Evolutionary conservation across 192 early-diverging fungal species (phyloP), one percentile per base, ranked within the genome.

Genomic region (Entophlyctis luteolus): DNA sequence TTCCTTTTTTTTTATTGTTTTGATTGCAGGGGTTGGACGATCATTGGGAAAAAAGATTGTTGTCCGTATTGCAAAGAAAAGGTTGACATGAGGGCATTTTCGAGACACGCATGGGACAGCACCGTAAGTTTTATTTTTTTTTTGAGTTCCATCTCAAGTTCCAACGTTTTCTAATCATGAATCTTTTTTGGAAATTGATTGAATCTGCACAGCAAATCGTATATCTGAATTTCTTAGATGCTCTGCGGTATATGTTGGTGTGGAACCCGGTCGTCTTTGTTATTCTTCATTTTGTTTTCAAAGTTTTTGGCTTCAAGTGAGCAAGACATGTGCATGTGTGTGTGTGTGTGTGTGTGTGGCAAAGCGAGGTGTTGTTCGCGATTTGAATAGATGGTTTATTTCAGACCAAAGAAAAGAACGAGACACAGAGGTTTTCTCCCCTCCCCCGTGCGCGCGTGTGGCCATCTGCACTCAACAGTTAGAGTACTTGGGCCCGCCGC

Each of bases 401-500:
- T n/a, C n/a, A n/a, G n/a, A n/a, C n/a, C n/a, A n/a, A n/a, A n/a
- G n/a, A n/a, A n/a, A n/a, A n/a, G n/a, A n/a, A n/a, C n/a, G n/a
- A n/a, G n/a, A n/a, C n/a, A n/a, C n/a, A n/a, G n/a, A n/a, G n/a
- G n/a, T n/a, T n/a, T n/a, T n/a, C n/a, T n/a, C n/a, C n/a, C n/a
- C n/a, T n/a, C n/a, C n/a, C n/a, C n/a, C n/a, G n/a, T n/a, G n/a
- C n/a, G n/a, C n/a, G n/a, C n/a, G n/a, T n/a, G n/a, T n/a, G n/a
- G n/a, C n/a, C n/a, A n/a, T n/a, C n/a, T n/a, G n/a, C n/a, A n/a
- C n/a, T 71, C 79, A 89, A 18, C 87, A 88, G 68, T 83, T 77
- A 35, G 78, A 76, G 71, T 91, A 91, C 59, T 88, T 88, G 32
- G 93, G 93, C 52, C 93, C 91, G 54, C 86, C 89, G 37, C 90